Percentiles rank a stretch among this genome's conserved stretches.
phyloP scores from a whole-genome alignment of 2,329 filamentous ascomycete genomes.

The Colletotrichum sp. region DNA sequence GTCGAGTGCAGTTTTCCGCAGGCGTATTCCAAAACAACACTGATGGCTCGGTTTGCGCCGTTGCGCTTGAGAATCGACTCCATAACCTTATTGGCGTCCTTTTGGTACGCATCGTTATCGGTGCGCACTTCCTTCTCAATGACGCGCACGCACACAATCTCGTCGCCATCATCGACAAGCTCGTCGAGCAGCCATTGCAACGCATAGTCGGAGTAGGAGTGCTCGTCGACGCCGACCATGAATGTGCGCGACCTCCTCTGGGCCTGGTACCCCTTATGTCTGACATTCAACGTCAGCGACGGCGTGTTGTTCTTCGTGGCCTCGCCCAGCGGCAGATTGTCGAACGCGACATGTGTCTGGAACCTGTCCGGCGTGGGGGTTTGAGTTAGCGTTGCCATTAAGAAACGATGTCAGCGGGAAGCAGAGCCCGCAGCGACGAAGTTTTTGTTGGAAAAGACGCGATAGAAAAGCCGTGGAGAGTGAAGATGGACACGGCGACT shows the following conservation, averaged over 20 bases:
- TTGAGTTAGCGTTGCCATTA: slow-evolving; percentile 50
- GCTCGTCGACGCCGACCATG: slow-evolving; percentile 88
- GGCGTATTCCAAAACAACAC: slow-evolving; percentile 83
- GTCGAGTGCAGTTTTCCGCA: slow-evolving; percentile 90
- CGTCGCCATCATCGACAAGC: slow-evolving; percentile 90
- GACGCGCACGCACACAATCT: slow-evolving; percentile 88
- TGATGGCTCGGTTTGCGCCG: slow-evolving; percentile 79
- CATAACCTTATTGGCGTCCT: slow-evolving; percentile 77
- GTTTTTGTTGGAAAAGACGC: background rate
- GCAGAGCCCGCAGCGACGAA: background rate
- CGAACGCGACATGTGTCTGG: slow-evolving; percentile 64
- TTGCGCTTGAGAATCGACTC: slow-evolving; percentile 82
- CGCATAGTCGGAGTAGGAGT: slow-evolving; percentile 90
- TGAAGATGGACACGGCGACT: slow-evolving; percentile 5
- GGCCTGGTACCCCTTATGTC: slow-evolving; percentile 85
- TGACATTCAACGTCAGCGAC: slow-evolving; percentile 82
- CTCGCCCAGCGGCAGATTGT: slow-evolving; percentile 64
- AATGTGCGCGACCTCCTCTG: slow-evolving; percentile 85
- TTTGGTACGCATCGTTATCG: slow-evolving; percentile 68
- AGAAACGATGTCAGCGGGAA: background rate
- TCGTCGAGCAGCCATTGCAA: slow-evolving; percentile 92
- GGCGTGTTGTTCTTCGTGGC: slow-evolving; percentile 63
- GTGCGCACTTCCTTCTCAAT: slow-evolving; percentile 81
- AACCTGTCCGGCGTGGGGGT: slow-evolving; percentile 50
- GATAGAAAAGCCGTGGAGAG: background rate